Evolutionary conservation across 176 grass and related monocot species (phyloP), one percentile per base, ranked within the genome.

Genomic region (Alloteropsis semialata): DNA sequence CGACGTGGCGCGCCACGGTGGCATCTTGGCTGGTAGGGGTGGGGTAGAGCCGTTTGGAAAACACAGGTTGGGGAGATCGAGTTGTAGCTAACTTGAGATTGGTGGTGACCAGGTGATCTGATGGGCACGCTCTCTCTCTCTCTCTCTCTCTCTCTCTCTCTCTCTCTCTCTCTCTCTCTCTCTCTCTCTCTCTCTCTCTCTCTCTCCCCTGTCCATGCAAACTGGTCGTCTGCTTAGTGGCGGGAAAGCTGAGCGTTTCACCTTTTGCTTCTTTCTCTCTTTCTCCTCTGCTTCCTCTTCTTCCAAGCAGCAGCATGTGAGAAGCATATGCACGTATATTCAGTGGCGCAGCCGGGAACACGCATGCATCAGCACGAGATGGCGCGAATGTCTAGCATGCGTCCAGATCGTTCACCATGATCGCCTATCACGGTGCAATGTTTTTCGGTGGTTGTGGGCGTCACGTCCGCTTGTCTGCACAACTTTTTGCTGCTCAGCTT

Each of bases 301-400:
- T 15, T 46, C 32, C 62, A 3, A 41, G 38, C 21, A 49, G 44
- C 69, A 33, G 75, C 74, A 68, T 78, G 29, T 61, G 59, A 75
- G 44, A 84, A 65, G 81, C 81, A 75, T 42, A 55, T 65, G 71
- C 57, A 83, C 78, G 64, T 56, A 54, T 81, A 68, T 17, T 27
- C 9, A 50, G 62, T 66, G 60, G 62, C 43, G 4, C n/a, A 32
- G n/a, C 25, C 7, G 3, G 43, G 56, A 59, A 56, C 21, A 59
- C 56, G 56, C 10, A 59, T 6, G 10, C 56, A 55, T 55, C 53
- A 55, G 8, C 15, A 15, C 6, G 19, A 27, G 22, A 58, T 58
- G 55, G 22, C 10, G 10, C 10, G 55, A 58, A 58, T 58, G 55
- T 27, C 53, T 8, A 13, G n/a, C n/a, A 58, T 24, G 25, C 37